phyloP scores from a whole-genome alignment of 1,139 yeast genomes.

The Blastobotrys ciferrii region DNA sequence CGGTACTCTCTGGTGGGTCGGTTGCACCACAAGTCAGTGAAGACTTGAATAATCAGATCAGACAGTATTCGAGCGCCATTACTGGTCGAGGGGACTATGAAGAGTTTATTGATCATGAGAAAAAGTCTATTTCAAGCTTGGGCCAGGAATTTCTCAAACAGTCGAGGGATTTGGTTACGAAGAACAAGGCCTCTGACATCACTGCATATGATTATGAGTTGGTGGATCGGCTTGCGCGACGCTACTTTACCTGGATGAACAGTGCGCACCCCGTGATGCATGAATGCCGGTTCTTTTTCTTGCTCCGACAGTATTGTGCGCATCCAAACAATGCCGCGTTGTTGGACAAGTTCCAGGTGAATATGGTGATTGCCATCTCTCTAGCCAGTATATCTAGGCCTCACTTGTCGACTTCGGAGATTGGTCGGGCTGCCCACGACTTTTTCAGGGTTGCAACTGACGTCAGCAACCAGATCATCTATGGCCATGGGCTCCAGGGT shows the following conservation, averaged over 20 bases:
- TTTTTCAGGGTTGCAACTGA: constrained; percentile 11
- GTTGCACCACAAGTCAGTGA: constrained; percentile 3
- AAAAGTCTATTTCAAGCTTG: constrained; percentile 9
- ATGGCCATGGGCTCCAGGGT: constrained; percentile 4
- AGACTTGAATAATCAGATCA: constrained; percentile 1
- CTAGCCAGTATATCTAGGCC: constrained; percentile 12
- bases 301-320: constrained; percentile 3
- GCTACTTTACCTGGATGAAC: constrained; percentile 15
- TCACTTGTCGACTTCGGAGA: constrained; percentile 12
- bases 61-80: not conserved
- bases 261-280: constrained; percentile 14
- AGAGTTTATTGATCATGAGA: constrained; percentile 10
- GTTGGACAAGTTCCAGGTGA: constrained; percentile 10
- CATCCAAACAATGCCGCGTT: not conserved
- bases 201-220: constrained; percentile 10
- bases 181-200: constrained; percentile 5
- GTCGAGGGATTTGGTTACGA: constrained; percentile 6
- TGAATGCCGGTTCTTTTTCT: constrained; percentile 9
- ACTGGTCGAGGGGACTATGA: constrained; percentile 7
- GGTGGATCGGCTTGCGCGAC: constrained; percentile 8
- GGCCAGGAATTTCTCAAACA: constrained; percentile 11
- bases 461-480: constrained; percentile 3
- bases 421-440: constrained; percentile 12
- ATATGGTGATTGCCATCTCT: constrained; percentile 13
- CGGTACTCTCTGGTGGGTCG: constrained; percentile 6